Percentiles rank a stretch among this genome's conserved stretches.
Conservation (phyloP, 495 filamentous ascomycete species). For the Neurospora sp. region DNA sequence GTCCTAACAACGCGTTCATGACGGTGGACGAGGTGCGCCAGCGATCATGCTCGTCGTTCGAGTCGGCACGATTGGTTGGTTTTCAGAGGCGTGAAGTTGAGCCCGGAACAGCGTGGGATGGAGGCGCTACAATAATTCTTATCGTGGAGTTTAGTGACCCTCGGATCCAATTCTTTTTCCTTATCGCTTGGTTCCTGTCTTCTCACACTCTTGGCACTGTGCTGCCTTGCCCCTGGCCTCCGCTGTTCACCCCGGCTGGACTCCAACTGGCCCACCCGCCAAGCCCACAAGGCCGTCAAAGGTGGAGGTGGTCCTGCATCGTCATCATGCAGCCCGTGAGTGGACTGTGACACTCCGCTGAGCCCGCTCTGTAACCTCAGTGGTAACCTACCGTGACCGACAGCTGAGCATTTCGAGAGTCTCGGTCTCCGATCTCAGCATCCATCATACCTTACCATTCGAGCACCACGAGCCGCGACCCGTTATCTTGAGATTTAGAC, state of each 20-base stretch:
- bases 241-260: background rate
- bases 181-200: background rate
- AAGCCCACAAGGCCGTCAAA: background rate
- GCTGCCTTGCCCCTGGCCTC: background rate
- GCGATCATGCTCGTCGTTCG: constrained; percentile 14
- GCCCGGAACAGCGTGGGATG: background rate
- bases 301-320: constrained; percentile 4
- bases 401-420: background rate
- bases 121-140: too few species aligned
- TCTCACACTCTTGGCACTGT: background rate
- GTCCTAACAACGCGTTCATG: constrained; percentile 20
- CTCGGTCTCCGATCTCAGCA: background rate
- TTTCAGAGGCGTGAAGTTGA: background rate
- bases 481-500: background rate
- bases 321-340: constrained; percentile 10
- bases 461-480: background rate
- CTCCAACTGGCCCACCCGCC: background rate
- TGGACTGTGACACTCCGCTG: background rate
- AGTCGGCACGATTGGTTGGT: background rate
- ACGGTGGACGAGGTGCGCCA: constrained; percentile 5
- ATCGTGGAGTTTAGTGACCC: background rate
- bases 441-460: background rate
- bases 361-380: background rate
- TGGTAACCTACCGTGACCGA: background rate
- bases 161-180: background rate